Evolutionary conservation across 2,329 filamentous ascomycete species (phyloP), one percentile per base, ranked within the genome.

Genomic region (Trichocomaceae sp.): DNA sequence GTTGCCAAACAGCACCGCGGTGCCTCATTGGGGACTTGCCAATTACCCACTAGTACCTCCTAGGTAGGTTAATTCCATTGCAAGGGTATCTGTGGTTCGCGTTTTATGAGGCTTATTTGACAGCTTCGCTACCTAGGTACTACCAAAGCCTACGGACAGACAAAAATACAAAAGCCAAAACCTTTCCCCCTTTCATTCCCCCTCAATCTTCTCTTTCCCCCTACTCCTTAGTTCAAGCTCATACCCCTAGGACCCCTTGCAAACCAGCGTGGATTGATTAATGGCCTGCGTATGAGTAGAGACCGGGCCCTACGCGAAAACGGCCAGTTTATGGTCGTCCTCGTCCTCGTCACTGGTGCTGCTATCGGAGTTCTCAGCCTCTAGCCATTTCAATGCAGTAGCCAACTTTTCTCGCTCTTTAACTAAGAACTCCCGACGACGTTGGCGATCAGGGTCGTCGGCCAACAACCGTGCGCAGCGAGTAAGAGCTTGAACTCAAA

Each of bases 381-480:
- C 54, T 2, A 72, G 55, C 66, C 66, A 72, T 26, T 65, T 56
- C 42, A 69, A 67, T 0, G 71, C 71, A 44, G 66, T 65, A 1
- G 58, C 57, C 1, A 74, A 58, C 42, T 71, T 72, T 5, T 65
- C 63, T 1, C 65, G 64, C 31, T 73, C 68, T 23, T 63, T 68
- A 1, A 57, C 45, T 1, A 74, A 56, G 5, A 60, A 55, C 10
- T 59, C 58, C 0, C 71, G 65, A 6, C 69, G 66, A 9, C 59
- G 58, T 41, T 71, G 67, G 5, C 69, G 64, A 9, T 68, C 68
- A 0, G 63, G 63, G 8, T 73, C 69, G 47, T 72, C 70, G 0
- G 66, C 66, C 67, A 74, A 72, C 0, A 74, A 57, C 7, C 68
- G 63, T 2, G 66, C 59, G 46, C 70, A 73, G 1, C 68, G 62